Base-by-base conservation (phyloP, 176 grass and related monocot species). In the Aechmea fasciata region DNA sequence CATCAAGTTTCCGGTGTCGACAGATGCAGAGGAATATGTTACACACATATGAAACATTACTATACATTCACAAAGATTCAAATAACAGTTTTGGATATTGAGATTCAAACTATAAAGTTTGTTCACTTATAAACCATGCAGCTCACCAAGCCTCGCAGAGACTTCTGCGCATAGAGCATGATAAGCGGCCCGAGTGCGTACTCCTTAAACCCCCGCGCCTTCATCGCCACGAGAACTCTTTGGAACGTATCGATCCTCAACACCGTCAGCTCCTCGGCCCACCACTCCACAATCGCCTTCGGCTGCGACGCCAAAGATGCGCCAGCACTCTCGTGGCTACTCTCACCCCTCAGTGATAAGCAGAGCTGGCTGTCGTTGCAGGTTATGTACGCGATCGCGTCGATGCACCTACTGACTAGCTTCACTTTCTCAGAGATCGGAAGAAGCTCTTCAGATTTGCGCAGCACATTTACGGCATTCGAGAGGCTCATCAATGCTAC, bases 161-260 rank as follows among this genome's bases (percentile, higher is more conserved):
- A 87, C n/a, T 97, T 92, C 53, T 92, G 93, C 7, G 89, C 93
- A 3, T 97, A 97, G 65, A 97, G 84, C 93, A 90, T 97, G 76
- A 97, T 82, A 12, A 90, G 70, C 0, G 89, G 91, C 5, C 86
- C 93, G 64, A 92, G 75, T 25, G 82, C 93, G 59, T 89, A 80
- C 70, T 91, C 86, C 48, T 82, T 87, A 77, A 90, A 90, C 41
- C 89, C 89, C 19, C 79, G 85, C 0, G 77, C 79, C 75, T 92
- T 97, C 86, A 97, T 97, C 20, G 89, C 93, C 10, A 87, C 71
- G 61, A 92, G 69, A 11, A 90, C 86, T 52, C 89, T 81, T 73
- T 92, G 89, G 51, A 97, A 90, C 12, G 80, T 92, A 72, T 97
- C 86, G 1, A 97, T 87, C 67, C 81, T 72, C 49, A 92, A 71